Evolutionary conservation across 2,329 filamentous ascomycete genomes (phyloP).

Genomic region (Colletotrichum tamarilloi): DNA sequence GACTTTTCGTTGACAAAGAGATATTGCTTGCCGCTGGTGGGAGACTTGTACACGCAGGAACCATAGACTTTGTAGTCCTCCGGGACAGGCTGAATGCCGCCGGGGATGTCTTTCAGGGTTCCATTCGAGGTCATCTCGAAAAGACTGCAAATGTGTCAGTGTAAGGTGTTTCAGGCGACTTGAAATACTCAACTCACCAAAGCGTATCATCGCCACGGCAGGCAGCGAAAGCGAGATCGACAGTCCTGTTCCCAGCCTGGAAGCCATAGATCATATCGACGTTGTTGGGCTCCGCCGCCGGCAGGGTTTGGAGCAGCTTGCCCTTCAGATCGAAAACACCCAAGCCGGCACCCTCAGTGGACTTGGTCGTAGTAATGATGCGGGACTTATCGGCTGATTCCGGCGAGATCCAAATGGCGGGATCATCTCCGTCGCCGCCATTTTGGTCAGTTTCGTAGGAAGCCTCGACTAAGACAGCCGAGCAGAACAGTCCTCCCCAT

Average conservation of each 20-base stretch:
- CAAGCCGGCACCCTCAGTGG: constrained; percentile 58
- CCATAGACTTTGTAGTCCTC: constrained; percentile 61
- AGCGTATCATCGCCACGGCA: constrained; percentile 63
- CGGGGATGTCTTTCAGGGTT: constrained; percentile 53
- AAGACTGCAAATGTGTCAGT: constrained; percentile 45
- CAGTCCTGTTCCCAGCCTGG: constrained; percentile 51
- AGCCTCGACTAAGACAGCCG: constrained; percentile 54
- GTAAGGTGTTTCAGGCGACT: background rate
- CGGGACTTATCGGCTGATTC: constrained; percentile 52
- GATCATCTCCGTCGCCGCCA: constrained; percentile 58
- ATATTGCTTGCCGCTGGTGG: constrained; percentile 58
- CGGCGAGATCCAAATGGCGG: constrained; percentile 60
- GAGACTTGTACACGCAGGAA: constrained; percentile 62
- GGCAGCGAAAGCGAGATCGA: constrained; percentile 62
- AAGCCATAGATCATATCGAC: constrained; percentile 65
- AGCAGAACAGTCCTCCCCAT: constrained; percentile 58
- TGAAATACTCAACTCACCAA: constrained; percentile 51
- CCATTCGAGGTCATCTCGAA: constrained; percentile 61
- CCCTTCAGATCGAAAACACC: constrained; percentile 61
- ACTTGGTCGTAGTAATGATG: constrained; percentile 65
- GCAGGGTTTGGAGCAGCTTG: constrained; percentile 56
- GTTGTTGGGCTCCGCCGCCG: constrained; percentile 62
- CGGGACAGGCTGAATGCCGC: constrained; percentile 58
- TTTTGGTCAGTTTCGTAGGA: constrained; percentile 55
- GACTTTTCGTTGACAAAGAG: constrained; percentile 67